Evolutionary conservation across 495 filamentous ascomycete species (phyloP), one percentile per base, ranked within the genome.

Genomic region (Penicillium maclennaniae): DNA sequence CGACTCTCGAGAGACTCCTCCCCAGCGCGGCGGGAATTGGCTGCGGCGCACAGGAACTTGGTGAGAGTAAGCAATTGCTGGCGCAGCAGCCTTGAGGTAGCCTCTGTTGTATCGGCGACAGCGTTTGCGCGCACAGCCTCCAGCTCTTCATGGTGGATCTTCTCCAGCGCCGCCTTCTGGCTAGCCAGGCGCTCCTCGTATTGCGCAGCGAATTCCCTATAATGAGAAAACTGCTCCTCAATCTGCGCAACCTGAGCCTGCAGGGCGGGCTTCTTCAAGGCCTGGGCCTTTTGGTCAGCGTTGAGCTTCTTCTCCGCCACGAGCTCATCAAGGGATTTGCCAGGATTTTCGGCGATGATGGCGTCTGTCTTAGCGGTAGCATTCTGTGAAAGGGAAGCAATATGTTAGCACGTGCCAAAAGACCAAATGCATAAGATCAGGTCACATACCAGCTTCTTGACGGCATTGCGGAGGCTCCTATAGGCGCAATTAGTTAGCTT

Each of bases 301-400:
- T 97, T 99, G 78, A 99, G 92, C 68, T 92, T 88, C 73, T 87
- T 88, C 47, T 79, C 67, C 8, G 77, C 70, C 14, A 97, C 85
- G 26, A 97, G 83, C n/a, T 93, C 83, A 48, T 97, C 92, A 43
- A 97, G 83, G 3, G 82, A 80, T 68, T 85, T 85, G 60, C 69
- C 82, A 26, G 83, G 80, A 73, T 95, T 85, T 66, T 91, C 88
- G 37, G 83, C 84, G 63, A 95, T 70, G 50, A 95, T 82, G 42
- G 78, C 58, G 55, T 95, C 90, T 53, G 91, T 86, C 69, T 89
- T 95, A 52, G 83, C 74, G 53, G 85, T 85, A 51, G 86, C 83
- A 61, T 84, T 82, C 90, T 95, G 60, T 37, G 63, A 38, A 49
- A 45, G 4, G 9, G 50, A 45, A 44, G n/a, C 4, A 5, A 28